Evolutionary conservation across 306 rosid species (phyloP).

Genomic region (Astragalus glycyphyllos): DNA sequence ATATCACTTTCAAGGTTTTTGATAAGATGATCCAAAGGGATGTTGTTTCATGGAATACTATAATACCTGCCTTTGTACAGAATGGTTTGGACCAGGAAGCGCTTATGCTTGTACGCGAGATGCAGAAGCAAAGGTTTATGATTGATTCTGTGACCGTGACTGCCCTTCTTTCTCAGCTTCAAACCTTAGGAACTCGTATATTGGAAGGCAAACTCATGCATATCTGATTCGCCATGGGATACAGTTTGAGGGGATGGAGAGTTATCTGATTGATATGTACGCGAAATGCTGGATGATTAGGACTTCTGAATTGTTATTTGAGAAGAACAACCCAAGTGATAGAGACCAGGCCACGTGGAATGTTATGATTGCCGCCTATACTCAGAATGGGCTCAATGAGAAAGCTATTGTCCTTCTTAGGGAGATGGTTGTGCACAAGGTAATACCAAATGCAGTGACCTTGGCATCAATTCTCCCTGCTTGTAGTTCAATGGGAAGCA

Average conservation of each 20-base stretch:
- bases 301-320: conserved; percentile 62
- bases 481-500: conserved; percentile 74
- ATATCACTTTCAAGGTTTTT: conserved; percentile 64
- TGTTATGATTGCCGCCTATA: conserved; percentile 78
- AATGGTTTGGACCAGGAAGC: conserved; percentile 80
- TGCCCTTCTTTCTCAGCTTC: conserved; percentile 84
- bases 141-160: conserved; percentile 72
- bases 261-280: conserved; percentile 90
- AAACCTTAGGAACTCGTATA: conserved; percentile 61
- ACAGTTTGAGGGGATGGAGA: conserved; percentile 78
- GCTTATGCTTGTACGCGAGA: conserved; percentile 74
- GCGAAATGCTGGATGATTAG: conserved; percentile 71
- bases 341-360: conserved; percentile 88
- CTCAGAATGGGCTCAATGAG: conserved; percentile 69
- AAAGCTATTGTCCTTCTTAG: conserved; percentile 64
- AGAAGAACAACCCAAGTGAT: conserved; percentile 47
- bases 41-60: conserved; percentile 88
- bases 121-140: conserved; percentile 67
- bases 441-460: conserved; percentile 76
- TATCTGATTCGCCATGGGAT: conserved; percentile 72
- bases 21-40: conserved; percentile 70
- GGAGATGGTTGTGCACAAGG: conserved; percentile 59
- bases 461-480: conserved; percentile 82
- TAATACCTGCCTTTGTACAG: conserved; percentile 77
- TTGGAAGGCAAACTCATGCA: conserved; percentile 76